A percentile compares a stretch with the other conserved stretches of the same genome.
Conservation (phyloP, 148 eudicot species). For the Camellia japonica region DNA sequence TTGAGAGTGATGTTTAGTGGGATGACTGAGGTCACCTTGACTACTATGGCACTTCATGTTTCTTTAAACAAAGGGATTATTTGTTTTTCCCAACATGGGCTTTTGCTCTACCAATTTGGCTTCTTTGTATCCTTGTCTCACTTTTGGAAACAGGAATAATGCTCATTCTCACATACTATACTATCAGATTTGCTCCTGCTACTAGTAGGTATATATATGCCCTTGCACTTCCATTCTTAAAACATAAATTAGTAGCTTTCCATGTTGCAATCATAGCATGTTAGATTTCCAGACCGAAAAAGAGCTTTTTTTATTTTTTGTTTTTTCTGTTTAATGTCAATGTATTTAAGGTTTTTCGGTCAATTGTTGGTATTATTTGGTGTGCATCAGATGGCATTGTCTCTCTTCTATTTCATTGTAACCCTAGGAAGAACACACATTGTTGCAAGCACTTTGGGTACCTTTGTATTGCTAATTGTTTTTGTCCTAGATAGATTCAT, state of each 20-base stretch:
- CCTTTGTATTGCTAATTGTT: conserved; percentile 40
- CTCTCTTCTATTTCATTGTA: conserved; percentile 44
- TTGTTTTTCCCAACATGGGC: conserved; percentile 48
- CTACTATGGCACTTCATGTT: conserved; percentile 37
- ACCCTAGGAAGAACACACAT: conserved; percentile 45
- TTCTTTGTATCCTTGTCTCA: conserved; percentile 43
- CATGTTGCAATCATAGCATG: background rate
- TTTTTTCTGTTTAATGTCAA: too few relatives aligned
- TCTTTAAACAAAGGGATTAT: conserved; percentile 41
- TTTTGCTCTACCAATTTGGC: conserved; percentile 52
- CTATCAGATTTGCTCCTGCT: conserved; percentile 46
- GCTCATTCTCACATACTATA: conserved; percentile 45
- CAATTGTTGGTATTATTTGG: conserved; percentile 43
- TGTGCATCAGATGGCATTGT: conserved; percentile 44
- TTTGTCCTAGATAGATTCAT: conserved; percentile 47
- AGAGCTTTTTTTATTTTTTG: too few relatives aligned
- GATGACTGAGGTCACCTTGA: conserved; percentile 35
- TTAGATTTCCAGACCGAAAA: background rate
- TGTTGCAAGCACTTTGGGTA: conserved; percentile 38
- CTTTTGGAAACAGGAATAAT: conserved; percentile 42
- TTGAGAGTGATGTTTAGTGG: conserved; percentile 47
- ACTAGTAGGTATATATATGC: conserved; percentile 30
- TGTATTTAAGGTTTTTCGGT: conserved; percentile 35
- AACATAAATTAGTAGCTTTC: background rate
- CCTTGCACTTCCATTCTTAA: background rate